Base-by-base conservation (phyloP, 129 eudicot genomes). In the Centaurea solstitialis region DNA sequence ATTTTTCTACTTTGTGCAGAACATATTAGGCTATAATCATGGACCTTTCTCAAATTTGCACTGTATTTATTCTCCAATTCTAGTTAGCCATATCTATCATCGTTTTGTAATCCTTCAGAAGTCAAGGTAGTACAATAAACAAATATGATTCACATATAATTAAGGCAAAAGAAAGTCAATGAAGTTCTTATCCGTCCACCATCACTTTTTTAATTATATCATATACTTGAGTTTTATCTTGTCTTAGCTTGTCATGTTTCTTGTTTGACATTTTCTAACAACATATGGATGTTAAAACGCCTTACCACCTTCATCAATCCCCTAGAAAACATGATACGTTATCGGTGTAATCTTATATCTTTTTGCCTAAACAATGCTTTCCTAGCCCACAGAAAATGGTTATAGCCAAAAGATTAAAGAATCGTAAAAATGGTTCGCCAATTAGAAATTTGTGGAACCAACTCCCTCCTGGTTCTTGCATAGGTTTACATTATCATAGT, bases 401-500 rank as follows among this genome's bases (percentile, higher is more conserved):
- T 64, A 21, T 64, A 64, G 30, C 68, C 68, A 7, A 64, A 64
- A 20, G 26, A 64, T 26, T 18, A 62, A 12, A 57, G 68, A 64
- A 64, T 0, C 10, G 68, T 64, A 64, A 22, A 57, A 20, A 64
- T 64, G 68, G 26, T 1, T 64, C 12, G 8, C 15, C 68, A 21
- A 21, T 64, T 64, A 20, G 68, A 18, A 64, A 37, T 30, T n/a
- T 64, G 15, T 39, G 41, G 41, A 18, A 28, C 68, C 28, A 28
- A 10, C 11, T 62, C 11, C 47, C 38, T 65, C 47, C 38, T 65
- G 30, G 28, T 73, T 80, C 20, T 26, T 66, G 68, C 74, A 65
- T 18, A 73, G 35, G 57, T 66, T 74, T 37, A 70, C 72, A 57
- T 71, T 70, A 13, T 57, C 22, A 39, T 73, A 73, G 75, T 81